These are phyloP conservation scores for Hygrophila difformis DNA, from an alignment of 257 asterid genomes.

Conservation along the genomic window DNA sequence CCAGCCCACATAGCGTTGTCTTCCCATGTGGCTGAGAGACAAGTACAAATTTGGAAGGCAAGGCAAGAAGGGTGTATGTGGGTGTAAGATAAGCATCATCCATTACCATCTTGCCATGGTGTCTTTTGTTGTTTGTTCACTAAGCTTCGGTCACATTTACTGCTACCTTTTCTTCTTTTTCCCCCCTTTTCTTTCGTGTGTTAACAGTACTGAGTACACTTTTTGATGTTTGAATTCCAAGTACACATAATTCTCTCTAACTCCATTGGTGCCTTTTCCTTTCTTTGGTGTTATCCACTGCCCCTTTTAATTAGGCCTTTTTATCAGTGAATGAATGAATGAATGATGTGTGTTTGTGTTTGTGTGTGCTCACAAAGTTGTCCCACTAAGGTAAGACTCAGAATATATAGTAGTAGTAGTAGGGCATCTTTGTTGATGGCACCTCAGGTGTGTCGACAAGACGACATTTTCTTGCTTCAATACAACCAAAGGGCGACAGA, in stretches of 20 bases:
- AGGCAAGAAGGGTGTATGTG: neutral
- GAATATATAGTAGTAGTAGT: constrained; percentile 18
- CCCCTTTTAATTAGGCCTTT: constrained; percentile 15
- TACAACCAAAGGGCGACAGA: constrained; percentile 27
- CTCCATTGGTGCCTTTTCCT: constrained; percentile 12
- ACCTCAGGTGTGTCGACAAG: constrained; percentile 26
- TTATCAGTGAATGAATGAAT: constrained; percentile 22
- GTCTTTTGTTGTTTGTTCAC: constrained; percentile 8
- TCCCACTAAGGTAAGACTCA: constrained; percentile 36
- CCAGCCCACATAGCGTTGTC: constrained; percentile 24
- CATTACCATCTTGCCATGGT: constrained; percentile 10
- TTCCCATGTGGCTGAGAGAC: constrained; percentile 12
- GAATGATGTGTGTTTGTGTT: no score
- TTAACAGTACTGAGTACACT: no score
- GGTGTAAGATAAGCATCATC: constrained; percentile 12
- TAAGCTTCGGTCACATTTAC: no score
- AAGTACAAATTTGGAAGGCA: constrained; percentile 18
- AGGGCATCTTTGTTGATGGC: constrained; percentile 21
- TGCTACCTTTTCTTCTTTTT: no score
- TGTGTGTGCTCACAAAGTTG: constrained; percentile 28
- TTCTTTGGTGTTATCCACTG: constrained; percentile 12
- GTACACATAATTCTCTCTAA: constrained; percentile 47
- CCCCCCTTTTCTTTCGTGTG: no score
- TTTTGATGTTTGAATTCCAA: constrained; percentile 16
- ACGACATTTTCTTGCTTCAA: constrained; percentile 33